These are phyloP conservation scores for Bipolaris zeicola DNA, from an alignment of 2,329 filamentous ascomycete species.

Conservation along the genomic window DNA sequence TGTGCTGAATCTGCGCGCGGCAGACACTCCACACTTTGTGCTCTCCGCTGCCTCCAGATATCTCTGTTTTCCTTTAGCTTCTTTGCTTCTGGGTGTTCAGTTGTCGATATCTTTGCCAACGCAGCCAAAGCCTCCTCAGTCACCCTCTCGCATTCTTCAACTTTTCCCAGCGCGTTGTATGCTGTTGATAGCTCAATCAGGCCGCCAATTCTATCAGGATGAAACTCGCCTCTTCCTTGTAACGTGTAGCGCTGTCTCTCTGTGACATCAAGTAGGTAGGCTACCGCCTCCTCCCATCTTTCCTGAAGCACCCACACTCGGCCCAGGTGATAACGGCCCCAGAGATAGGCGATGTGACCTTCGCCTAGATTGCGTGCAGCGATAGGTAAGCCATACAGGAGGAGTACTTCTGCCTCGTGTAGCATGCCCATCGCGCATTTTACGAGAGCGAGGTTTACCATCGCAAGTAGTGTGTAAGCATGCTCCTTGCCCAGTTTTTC, in stretches of 20 bases:
- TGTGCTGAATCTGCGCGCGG: neutral
- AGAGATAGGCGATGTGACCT: conserved; percentile 26
- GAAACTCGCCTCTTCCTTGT: conserved; percentile 10
- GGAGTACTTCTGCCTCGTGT: conserved; percentile 26
- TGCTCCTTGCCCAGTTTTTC: conserved; percentile 33
- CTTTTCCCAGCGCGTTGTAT: conserved; percentile 5
- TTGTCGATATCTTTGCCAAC: conserved; percentile 1
- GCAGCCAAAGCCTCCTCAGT: conserved; percentile 3
- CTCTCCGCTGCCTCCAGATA: conserved; percentile 1
- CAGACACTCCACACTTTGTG: neutral
- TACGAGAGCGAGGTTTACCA: conserved; percentile 22
- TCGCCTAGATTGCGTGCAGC: conserved; percentile 25
- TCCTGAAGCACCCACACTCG: conserved; percentile 10
- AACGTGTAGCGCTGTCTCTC: conserved; percentile 11
- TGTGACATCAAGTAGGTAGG: conserved; percentile 11
- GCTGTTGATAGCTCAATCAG: conserved; percentile 14
- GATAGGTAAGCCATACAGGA: conserved; percentile 17
- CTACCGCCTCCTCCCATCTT: conserved; percentile 14
- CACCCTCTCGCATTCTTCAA: conserved; percentile 4
- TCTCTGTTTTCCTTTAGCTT: conserved; percentile 2
- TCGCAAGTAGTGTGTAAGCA: conserved; percentile 33
- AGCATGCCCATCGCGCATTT: conserved; percentile 23
- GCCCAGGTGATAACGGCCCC: conserved; percentile 8
- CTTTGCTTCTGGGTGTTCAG: conserved; percentile 1
- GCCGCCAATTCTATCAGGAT: conserved; percentile 15